phyloP scores from a whole-genome alignment of 1,284 basidiomycete species.

The Heterobasidion irregulare region DNA sequence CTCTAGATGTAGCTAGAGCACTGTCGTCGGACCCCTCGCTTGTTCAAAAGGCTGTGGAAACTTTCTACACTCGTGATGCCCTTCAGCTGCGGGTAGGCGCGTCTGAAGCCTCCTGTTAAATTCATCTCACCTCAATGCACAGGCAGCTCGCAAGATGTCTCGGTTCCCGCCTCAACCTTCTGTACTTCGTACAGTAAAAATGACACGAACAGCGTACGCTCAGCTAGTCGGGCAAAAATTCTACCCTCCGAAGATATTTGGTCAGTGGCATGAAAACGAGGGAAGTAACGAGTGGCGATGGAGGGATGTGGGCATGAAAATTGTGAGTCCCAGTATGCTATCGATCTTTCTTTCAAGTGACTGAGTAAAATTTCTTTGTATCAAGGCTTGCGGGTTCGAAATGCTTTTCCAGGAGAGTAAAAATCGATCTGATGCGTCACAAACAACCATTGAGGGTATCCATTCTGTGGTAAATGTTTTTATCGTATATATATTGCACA shows the following conservation, averaged over 20 bases:
- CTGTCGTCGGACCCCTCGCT: constrained; percentile 60
- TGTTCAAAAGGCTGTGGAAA: constrained; percentile 79
- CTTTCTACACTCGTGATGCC: constrained; percentile 90
- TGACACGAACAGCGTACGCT: constrained; percentile 90
- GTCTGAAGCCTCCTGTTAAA: background rate
- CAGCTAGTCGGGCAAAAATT: constrained; percentile 89
- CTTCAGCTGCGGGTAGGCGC: constrained; percentile 73
- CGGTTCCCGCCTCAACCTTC: constrained; percentile 74
- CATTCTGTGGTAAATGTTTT: constrained; percentile 38
- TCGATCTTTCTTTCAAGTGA: background rate
- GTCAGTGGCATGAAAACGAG: constrained; percentile 60
- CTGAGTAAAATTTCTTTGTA: background rate
- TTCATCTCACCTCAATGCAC: background rate
- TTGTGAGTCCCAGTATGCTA: constrained; percentile 38
- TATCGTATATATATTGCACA: background rate
- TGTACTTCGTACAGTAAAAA: constrained; percentile 51
- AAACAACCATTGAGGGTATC: constrained; percentile 26
- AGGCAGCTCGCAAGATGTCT: constrained; percentile 83
- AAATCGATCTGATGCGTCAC: constrained; percentile 31
- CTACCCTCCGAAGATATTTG: constrained; percentile 86
- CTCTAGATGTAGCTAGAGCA: constrained; percentile 69
- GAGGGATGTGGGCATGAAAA: constrained; percentile 86
- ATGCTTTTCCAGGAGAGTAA: constrained; percentile 86
- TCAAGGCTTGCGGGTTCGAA: constrained; percentile 86
- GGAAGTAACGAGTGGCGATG: constrained; percentile 60